Base-by-base conservation (phyloP, 2,329 filamentous ascomycete species). In the Pleomassaria siparia region DNA sequence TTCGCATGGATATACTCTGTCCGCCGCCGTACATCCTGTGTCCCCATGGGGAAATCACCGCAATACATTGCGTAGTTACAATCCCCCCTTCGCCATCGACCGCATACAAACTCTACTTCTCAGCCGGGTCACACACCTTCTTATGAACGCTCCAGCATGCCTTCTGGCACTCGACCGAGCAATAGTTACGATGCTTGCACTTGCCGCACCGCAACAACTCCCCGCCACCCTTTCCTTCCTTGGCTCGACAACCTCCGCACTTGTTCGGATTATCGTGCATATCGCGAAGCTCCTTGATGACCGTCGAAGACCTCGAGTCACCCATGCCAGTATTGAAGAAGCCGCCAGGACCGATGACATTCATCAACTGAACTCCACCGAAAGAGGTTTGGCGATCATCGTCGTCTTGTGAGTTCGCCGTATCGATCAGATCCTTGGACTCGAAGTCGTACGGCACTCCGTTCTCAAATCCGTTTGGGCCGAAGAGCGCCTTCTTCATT, bases 91-190 rank as follows among this genome's bases (percentile, higher is more conserved):
- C n/a, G n/a, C n/a, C n/a, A n/a, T n/a, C n/a, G n/a, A n/a, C n/a
- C n/a, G n/a, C n/a, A n/a, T n/a, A n/a, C n/a, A 28, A 7, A 7
- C 25, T 32, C 15, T 15, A 32, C 29, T n/a, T 5, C 15, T 32
- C 9, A 12, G 15, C 29, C 29, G 29, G 29, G 9, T 47, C 43
- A 44, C 64, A 67, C 10, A 56, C 44, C 43, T 60, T 64, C 56
- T 67, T 67, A 56, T 70, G 67, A 9, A 51, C 36, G 53, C 60
- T 64, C 64, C 66, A 69, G 36, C 63, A 53, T 35, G 59, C 54
- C 45, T 60, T 65, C 50, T 69, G 64, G 40, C 64, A 70, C 18
- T 47, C 53, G 20, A 43, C 42, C 16, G 61, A 55, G 44, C 66
- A 70, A 56, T 68, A 70, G 47, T 39, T 55, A 40, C 54, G 46